Evolutionary conservation across 148 eudicot species (phyloP), one percentile per base, ranked within the genome.

Genomic region (Diospyros kaki): DNA sequence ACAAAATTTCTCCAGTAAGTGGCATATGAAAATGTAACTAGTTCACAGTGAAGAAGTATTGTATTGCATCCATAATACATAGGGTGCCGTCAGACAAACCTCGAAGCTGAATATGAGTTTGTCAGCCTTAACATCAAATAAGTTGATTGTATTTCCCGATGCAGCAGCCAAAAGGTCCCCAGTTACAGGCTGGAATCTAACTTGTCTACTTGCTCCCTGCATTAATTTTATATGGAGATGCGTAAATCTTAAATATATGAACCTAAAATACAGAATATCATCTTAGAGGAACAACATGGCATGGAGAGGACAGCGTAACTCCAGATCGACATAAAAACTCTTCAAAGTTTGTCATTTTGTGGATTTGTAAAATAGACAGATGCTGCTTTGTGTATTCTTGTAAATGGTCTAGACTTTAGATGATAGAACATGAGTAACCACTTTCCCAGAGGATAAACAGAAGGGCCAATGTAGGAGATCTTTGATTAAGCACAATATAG

Each of bases 111-210:
- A 41, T 41, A 15, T 28, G 50, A 70, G 61, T 28, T 2, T 70
- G 40, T 42, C 42, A 41, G 63, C 40, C 61, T 70, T 63, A 8
- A 41, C 50, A 56, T 70, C 73, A 42, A 70, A 55, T 41, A 70
- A 53, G 40, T 2, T 54, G 9, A 70, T 42, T 70, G 39, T 9
- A 70, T 70, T 70, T 70, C 73, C 50, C 1, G 62, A 70, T 41
- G 73, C 40, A 70, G 73, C 39, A 56, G 73, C 73, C 73, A 70
- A 42, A 41, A 70, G 63, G 63, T n/a, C 56, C 73, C 63, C 73
- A n/a, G 1, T 6, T n/a, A 13, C 51, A 56, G 73, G 73, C 13
- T 70, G 73, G 62, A 70, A 70, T 41, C 63, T 70, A 15, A 70
- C 63, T 70, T 56, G 51, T 70, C 63, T 9, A n/a, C 48, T 70